Evolutionary conservation across 176 grass and related monocot genomes (phyloP).

Genomic region (Triticum dicoccoides): DNA sequence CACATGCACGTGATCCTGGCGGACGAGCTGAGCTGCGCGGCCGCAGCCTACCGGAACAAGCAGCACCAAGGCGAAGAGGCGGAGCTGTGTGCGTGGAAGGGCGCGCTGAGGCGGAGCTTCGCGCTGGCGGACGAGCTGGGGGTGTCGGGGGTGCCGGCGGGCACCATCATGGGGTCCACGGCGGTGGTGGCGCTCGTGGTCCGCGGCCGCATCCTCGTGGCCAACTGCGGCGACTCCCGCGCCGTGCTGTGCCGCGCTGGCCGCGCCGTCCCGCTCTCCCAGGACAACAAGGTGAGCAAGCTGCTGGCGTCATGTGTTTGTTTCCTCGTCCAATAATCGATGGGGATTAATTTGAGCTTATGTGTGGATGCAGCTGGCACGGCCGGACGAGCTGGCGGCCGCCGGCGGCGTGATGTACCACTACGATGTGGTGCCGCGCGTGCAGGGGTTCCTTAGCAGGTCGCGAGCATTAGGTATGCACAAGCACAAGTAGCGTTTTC

Average conservation of each 20-base stretch:
- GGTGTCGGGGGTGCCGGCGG: constrained; percentile 22
- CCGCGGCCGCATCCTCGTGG: constrained; percentile 45
- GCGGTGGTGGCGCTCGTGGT: constrained; percentile 66
- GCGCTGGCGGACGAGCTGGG: constrained; percentile 28
- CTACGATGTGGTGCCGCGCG: neutral
- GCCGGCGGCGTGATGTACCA: neutral
- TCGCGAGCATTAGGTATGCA: neutral
- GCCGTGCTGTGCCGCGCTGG: constrained; percentile 64
- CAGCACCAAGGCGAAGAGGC: neutral
- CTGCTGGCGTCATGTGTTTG: neutral
- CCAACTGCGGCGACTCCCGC: constrained; percentile 81
- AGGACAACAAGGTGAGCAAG: constrained; percentile 71
- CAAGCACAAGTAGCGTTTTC: no score
- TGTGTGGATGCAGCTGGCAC: neutral
- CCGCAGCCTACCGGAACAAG: neutral
- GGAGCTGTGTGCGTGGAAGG: constrained; percentile 32
- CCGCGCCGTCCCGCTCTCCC: constrained; percentile 52
- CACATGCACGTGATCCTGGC: constrained; percentile 65
- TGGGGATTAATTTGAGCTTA: neutral
- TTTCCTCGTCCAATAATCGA: neutral
- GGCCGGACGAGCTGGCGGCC: neutral
- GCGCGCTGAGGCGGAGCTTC: constrained; percentile 50
- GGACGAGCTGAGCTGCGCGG: constrained; percentile 39
- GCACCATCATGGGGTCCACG: constrained; percentile 63
- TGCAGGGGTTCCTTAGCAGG: neutral